These are phyloP conservation scores for Arabis alpina DNA, from an alignment of 345 rosid genomes.

Conservation along the genomic window DNA sequence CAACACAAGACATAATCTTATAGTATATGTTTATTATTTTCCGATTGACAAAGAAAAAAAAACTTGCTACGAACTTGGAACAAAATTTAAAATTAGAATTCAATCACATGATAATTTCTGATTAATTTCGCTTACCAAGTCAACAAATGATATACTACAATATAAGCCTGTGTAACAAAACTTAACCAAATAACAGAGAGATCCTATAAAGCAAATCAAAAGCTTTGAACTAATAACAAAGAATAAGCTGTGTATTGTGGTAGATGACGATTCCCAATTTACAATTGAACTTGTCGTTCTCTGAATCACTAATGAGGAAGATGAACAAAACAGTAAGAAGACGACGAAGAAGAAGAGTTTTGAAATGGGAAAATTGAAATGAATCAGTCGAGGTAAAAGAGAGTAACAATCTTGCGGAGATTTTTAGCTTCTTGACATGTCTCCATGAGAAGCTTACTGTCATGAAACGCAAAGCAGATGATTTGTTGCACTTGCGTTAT, in stretches of 20 bases:
- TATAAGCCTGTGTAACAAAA: neutral
- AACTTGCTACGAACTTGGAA: too few species aligned
- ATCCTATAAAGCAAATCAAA: neutral
- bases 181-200: neutral
- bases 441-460: conserved; percentile 89
- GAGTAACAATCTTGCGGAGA: conserved; percentile 86
- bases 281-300: conserved; percentile 11
- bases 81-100: too few species aligned
- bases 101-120: too few species aligned
- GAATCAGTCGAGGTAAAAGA: conserved; percentile 61
- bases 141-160: neutral
- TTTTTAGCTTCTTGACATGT: conserved; percentile 97
- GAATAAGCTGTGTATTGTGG: neutral
- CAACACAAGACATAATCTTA: too few species aligned
- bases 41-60: too few species aligned
- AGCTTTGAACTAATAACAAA: neutral
- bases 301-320: conserved; percentile 2
- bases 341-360: neutral
- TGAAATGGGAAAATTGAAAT: neutral
- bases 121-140: neutral
- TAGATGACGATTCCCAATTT: neutral
- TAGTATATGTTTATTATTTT: too few species aligned
- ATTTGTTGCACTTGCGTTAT: conserved; percentile 96
- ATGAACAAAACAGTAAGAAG: conserved; percentile 3
- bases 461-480: conserved; percentile 96